phyloP scores from a whole-genome alignment of 441 rosid species.

The Corymbia calophylla region DNA sequence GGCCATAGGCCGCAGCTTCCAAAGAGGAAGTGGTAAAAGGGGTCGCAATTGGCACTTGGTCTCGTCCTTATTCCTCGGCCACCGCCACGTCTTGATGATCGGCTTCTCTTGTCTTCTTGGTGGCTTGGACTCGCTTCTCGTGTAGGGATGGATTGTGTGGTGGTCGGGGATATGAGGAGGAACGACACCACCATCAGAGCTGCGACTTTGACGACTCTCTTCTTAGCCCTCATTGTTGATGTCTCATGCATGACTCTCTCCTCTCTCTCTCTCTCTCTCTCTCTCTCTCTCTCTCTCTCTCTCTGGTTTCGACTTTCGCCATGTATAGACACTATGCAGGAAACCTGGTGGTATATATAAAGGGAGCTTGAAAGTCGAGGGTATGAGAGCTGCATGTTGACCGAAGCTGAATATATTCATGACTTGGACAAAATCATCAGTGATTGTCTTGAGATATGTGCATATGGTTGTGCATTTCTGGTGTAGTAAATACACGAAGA shows the following conservation, averaged over 20 bases:
- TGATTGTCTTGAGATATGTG: neutral
- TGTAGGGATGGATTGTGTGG: neutral
- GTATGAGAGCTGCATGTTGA: neutral
- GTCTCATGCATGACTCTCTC: neutral
- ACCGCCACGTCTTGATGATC: neutral
- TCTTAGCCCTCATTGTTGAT: neutral
- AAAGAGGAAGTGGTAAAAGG: neutral
- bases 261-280: neutral
- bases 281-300: neutral
- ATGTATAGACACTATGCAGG: neutral
- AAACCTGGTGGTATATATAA: neutral
- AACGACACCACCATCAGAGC: neutral
- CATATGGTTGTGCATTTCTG: neutral
- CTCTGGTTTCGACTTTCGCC: neutral
- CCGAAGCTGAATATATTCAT: neutral
- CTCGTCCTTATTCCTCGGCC: neutral
- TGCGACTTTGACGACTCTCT: neutral
- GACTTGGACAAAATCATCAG: neutral
- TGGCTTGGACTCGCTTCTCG: neutral
- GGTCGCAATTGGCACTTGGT: neutral
- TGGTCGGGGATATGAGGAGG: neutral
- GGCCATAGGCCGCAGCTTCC: neutral
- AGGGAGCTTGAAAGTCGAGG: neutral
- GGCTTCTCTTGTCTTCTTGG: neutral
- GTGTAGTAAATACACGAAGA: neutral